These are phyloP conservation scores for Scleroderma bovista DNA, from an alignment of 768 basidiomycete genomes.

Conservation along the genomic window DNA sequence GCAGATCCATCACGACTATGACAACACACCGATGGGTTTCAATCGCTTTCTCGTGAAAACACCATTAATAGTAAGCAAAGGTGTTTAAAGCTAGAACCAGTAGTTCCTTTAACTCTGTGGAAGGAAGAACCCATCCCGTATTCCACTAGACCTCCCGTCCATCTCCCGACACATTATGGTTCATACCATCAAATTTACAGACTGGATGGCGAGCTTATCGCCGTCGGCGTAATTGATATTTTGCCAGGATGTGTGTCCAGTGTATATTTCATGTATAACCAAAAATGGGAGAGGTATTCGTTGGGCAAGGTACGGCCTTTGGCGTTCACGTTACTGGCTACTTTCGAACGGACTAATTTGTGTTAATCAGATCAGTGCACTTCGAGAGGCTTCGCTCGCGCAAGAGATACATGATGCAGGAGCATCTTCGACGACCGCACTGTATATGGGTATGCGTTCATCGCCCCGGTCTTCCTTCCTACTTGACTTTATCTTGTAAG, in stretches of 20 bases:
- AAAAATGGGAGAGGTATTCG: conserved; percentile 60
- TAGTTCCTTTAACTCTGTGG: conserved; percentile 1
- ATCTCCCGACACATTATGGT: conserved; percentile 79
- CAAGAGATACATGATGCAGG: conserved; percentile 74
- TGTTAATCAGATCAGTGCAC: conserved; percentile 62
- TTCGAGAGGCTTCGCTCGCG: conserved; percentile 74
- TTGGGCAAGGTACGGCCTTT: conserved; percentile 62
- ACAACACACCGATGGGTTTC: conserved; percentile 50
- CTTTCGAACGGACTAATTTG: not conserved
- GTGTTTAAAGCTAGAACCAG: not conserved
- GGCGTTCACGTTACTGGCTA: conserved; percentile 1
- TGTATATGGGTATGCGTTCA: conserved; percentile 77
- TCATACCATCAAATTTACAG: conserved; percentile 88
- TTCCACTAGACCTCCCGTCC: conserved; percentile 36
- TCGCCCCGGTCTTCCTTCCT: not conserved
- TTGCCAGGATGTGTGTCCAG: conserved; percentile 78
- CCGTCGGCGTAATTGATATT: conserved; percentile 85
- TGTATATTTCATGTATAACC: conserved; percentile 89
- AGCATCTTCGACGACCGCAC: conserved; percentile 48
- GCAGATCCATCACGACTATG: conserved; percentile 67
- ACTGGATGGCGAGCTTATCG: conserved; percentile 76
- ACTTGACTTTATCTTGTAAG: conserved; percentile 33
- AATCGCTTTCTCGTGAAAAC: conserved; percentile 72
- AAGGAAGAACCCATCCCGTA: conserved; percentile 64
- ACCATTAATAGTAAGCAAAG: conserved; percentile 57